Conservation (phyloP, 805 yeast genomes). For the Spathaspora arborariae region DNA sequence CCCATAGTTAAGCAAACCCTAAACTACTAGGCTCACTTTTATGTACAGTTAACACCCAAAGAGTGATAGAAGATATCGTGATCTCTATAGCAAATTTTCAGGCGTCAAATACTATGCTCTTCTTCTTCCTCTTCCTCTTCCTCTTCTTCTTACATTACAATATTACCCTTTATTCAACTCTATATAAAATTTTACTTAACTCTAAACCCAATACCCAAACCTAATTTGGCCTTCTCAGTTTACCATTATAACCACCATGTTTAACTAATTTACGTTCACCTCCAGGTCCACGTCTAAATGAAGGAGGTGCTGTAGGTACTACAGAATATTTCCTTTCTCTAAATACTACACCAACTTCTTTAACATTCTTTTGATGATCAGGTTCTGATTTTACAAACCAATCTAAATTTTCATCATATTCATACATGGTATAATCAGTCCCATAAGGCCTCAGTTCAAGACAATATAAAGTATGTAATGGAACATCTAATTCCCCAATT, state of each 20-base stretch:
- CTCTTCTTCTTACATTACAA: too few relatives aligned
- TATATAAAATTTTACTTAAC: neutral
- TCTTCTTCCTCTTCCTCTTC: too few relatives aligned
- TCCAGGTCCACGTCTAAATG: constrained; percentile 8
- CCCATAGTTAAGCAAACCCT: neutral
- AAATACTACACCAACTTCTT: constrained; percentile 67
- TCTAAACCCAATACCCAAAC: neutral
- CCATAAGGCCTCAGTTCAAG: constrained; percentile 95
- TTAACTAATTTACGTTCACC: neutral
- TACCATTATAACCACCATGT: neutral
- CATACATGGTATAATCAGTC: constrained; percentile 87
- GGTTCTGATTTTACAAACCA: constrained; percentile 70
- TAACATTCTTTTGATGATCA: constrained; percentile 55
- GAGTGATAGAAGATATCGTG: too few relatives aligned
- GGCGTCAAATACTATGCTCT: too few relatives aligned
- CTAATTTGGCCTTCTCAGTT: neutral
- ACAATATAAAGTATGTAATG: constrained; percentile 85
- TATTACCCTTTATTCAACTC: neutral
- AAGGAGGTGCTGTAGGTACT: constrained; percentile 71
- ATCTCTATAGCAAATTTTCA: too few relatives aligned
- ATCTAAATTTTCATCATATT: constrained; percentile 73
- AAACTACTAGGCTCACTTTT: neutral
- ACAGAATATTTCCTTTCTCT: constrained; percentile 69
- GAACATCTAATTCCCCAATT: constrained; percentile 88
- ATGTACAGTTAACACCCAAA: too few relatives aligned